Evolutionary conservation across 768 basidiomycete species (phyloP).

Genomic region (Cystofilobasidium ferigula): DNA sequence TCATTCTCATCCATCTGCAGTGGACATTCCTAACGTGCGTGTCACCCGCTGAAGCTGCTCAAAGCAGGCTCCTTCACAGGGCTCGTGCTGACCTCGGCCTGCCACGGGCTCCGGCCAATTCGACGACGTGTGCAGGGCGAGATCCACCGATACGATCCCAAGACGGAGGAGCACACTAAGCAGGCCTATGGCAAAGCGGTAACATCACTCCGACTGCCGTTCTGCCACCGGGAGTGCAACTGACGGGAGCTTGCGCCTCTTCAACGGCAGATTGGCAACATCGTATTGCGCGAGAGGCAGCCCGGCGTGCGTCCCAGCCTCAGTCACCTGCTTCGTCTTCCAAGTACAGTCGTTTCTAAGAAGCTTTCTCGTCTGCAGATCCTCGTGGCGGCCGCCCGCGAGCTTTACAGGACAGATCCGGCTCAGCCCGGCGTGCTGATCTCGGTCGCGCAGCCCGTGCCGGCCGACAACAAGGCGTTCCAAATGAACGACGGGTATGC

Average conservation of each 20-base stretch:
- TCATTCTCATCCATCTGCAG: not conserved
- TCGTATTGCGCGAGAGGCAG: constrained; percentile 6
- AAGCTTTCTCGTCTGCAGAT: not conserved
- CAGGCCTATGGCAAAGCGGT: constrained; percentile 1
- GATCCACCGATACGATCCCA: constrained; percentile 19
- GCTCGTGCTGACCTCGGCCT: not conserved
- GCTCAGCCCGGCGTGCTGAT: constrained; percentile 1
- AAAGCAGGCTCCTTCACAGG: too few species aligned
- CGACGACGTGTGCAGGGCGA: not conserved
- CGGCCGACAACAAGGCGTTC: not conserved
- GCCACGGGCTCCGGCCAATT: not conserved
- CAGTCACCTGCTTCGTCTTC: not conserved
- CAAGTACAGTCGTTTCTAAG: not conserved
- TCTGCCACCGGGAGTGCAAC: not conserved
- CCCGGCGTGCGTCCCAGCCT: constrained; percentile 12
- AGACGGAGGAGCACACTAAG: not conserved
- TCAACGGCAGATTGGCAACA: constrained; percentile 21
- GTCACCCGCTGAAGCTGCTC: too few species aligned
- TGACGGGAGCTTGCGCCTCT: too few species aligned
- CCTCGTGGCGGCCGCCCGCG: not conserved
- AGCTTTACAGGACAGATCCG: constrained; percentile 13
- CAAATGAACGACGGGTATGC: constrained; percentile 21
- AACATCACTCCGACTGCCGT: not conserved
- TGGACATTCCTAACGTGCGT: not conserved
- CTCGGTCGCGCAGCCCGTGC: not conserved